Base-by-base conservation (phyloP, 2,329 filamentous ascomycete genomes). In the Fusarium sp. region DNA sequence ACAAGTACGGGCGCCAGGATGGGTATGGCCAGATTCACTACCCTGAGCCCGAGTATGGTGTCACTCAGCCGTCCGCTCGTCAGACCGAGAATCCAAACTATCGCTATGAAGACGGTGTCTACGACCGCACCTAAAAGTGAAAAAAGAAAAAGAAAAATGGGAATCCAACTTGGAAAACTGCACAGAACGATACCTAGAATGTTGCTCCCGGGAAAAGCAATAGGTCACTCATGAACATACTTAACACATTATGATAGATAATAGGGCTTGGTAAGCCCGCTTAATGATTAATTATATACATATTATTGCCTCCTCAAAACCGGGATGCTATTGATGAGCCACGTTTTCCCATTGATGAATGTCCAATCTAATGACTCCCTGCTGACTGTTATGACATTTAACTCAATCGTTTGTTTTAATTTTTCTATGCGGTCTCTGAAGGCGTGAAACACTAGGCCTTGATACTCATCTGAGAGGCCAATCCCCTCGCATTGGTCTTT, bases 71-170 rank as follows among this genome's bases (percentile, higher is more conserved):
- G 8, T 45, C 68, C 5, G n/a, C 63, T 50, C 67, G 62, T 25
- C 47, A 63, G 27, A 36, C 39, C 8, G 65, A 68, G 27, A 63
- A 66, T 44, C 45, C 56, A 18, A 77, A 76, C 33, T 80, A 83
- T 54, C 79, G 73, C 14, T 83, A 84, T 57, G 76, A 77, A 7
- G 83, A 84, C 54, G 82, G 83, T 29, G 75, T 82, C 18, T 84
- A 83, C 52, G 72, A 80, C 9, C 77, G 77, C 12, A 41, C 54
- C 10, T 80, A 53, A 70, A 11, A 29, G 12, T 22, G 12, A 33
- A 27, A 17, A 25, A 18, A 38, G 42, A 25, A 15, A 17, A 25
- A 18, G 33, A 42, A 25, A 15, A 41, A 20, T 33, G 33, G 39
- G 25, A 50, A 45, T 9, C 36, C 45, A 31, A 59, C 39, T 57